These are phyloP conservation scores for Entomortierella lignicola DNA, from an alignment of 192 early-diverging fungal species.

Conservation along the genomic window DNA sequence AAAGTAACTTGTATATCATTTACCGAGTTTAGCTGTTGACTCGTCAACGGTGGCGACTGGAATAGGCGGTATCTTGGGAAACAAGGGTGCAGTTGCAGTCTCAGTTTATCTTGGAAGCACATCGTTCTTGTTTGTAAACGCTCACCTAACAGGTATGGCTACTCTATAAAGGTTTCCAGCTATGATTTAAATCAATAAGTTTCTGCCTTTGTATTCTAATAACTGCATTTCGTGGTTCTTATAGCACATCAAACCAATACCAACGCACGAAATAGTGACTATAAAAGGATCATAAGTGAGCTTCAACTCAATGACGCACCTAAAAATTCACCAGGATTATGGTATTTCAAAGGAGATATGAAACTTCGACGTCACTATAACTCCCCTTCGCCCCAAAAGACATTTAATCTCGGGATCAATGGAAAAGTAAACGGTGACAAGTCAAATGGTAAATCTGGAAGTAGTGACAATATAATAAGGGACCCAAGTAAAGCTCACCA, in stretches of 20 bases:
- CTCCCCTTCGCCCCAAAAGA: slow-evolving; percentile 1
- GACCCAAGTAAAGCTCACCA: background rate
- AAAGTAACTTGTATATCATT: slow-evolving; percentile 4
- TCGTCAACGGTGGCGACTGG: slow-evolving; percentile 55
- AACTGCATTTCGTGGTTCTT: background rate
- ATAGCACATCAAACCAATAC: slow-evolving; percentile 60
- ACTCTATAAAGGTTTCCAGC: background rate
- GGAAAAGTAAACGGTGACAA: background rate
- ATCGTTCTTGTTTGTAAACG: slow-evolving; percentile 62
- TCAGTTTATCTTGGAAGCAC: slow-evolving; percentile 60
- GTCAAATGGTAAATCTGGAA: background rate
- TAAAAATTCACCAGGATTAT: slow-evolving; percentile 26
- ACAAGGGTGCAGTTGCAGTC: slow-evolving; percentile 64
- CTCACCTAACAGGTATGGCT: slow-evolving; percentile 59
- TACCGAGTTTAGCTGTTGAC: slow-evolving; percentile 30
- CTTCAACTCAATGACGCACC: slow-evolving; percentile 57
- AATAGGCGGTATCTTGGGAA: slow-evolving; percentile 56
- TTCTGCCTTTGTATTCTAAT: too few species aligned
- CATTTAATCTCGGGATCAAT: background rate
- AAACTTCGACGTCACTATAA: slow-evolving; percentile 48
- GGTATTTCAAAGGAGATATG: slow-evolving; percentile 50
- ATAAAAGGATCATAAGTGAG: slow-evolving; percentile 59
- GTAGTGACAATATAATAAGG: background rate
- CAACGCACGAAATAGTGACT: slow-evolving; percentile 46
- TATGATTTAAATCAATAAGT: too few species aligned